Base-by-base conservation (phyloP, 2,329 filamentous ascomycete species). In the Coleophoma crateriformis region DNA sequence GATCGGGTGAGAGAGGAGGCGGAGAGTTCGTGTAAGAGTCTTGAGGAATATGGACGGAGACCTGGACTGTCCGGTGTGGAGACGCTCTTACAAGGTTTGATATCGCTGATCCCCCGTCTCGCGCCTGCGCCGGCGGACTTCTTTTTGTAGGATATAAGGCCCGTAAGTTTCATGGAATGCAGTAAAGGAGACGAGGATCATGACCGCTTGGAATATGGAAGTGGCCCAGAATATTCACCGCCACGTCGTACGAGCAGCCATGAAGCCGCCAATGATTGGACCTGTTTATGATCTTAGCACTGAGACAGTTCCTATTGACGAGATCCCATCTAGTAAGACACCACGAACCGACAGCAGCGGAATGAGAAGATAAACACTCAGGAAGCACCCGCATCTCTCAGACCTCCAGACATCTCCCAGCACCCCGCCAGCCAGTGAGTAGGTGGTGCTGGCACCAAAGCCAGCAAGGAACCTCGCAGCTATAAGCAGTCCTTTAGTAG, bases 351-450 rank as follows among this genome's bases (percentile, higher is more conserved):
- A 27, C 22, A 27, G 81, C 80, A 86, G 68, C 0, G 82, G 82
- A 2, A 77, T 76, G 1, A 85, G 69, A 48, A 71, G 76, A 65
- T 85, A 85, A 38, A 85, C 73, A 2, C 75, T 74, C 46, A 85
- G 75, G 1, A 79, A 77, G 52, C 72, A 74, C 2, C 82, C 82
- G 53, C 82, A 73, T 63, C 85, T 74, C 56, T 85, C 81, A 0
- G 81, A 69, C 33, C 64, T 64, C 68, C 79, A 85, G 43, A 75
- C 74, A 63, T 86, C 83, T 48, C 74, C 73, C 7, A 78, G 61
- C 10, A 79, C 70, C 14, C 75, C 75, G 38, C 40, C 48, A 62
- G 67, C 61, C 54, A 77, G 32, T 19, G 75, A 74, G 33, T 80
- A 66, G 3, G 78, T 73, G 0, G 77, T 79, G 54, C 76, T 80